These are phyloP conservation scores for Millerago galiae DNA, from an alignment of 805 yeast genomes.

Conservation along the genomic window DNA sequence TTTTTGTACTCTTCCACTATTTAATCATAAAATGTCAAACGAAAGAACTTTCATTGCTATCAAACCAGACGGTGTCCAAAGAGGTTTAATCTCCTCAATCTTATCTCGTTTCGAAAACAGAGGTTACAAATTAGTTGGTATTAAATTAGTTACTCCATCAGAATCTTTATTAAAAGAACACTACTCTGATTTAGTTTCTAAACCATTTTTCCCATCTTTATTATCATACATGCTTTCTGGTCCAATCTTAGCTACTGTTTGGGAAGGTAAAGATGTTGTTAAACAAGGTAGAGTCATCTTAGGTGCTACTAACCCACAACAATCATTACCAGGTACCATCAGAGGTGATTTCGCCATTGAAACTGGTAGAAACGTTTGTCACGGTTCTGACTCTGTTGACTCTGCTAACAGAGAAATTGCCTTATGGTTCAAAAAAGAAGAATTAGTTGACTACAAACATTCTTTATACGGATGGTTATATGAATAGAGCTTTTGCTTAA, in stretches of 20 bases:
- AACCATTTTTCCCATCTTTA: slow-evolving; percentile 98
- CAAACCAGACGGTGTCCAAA: slow-evolving; percentile 99
- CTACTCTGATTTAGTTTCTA: slow-evolving; percentile 89
- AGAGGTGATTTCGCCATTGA: slow-evolving; percentile 99
- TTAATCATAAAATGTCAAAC: slow-evolving; percentile 24
- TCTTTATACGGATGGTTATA: slow-evolving; percentile 85
- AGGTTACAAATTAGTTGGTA: slow-evolving; percentile 96
- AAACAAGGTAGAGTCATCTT: slow-evolving; percentile 96
- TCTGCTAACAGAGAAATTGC: slow-evolving; percentile 92
- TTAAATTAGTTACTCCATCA: slow-evolving; percentile 84
- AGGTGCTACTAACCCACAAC: slow-evolving; percentile 99
- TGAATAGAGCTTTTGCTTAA: slow-evolving; percentile 49
- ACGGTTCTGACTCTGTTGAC: slow-evolving; percentile 99
- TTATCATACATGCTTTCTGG: slow-evolving; percentile 96
- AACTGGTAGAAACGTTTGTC: slow-evolving; percentile 98
- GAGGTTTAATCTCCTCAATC: slow-evolving; percentile 90
- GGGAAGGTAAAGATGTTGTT: slow-evolving; percentile 99
- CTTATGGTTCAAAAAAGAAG: slow-evolving; percentile 98
- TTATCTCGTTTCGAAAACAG: slow-evolving; percentile 91
- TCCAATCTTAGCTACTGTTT: slow-evolving; percentile 97
- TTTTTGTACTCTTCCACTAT: background rate
- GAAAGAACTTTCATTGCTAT: slow-evolving; percentile 92
- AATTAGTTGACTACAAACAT: slow-evolving; percentile 86
- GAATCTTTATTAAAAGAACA: slow-evolving; percentile 86
- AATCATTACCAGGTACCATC: slow-evolving; percentile 98